phyloP scores from a whole-genome alignment of 139 green algal species.

The Diplosphaera chodatii region DNA sequence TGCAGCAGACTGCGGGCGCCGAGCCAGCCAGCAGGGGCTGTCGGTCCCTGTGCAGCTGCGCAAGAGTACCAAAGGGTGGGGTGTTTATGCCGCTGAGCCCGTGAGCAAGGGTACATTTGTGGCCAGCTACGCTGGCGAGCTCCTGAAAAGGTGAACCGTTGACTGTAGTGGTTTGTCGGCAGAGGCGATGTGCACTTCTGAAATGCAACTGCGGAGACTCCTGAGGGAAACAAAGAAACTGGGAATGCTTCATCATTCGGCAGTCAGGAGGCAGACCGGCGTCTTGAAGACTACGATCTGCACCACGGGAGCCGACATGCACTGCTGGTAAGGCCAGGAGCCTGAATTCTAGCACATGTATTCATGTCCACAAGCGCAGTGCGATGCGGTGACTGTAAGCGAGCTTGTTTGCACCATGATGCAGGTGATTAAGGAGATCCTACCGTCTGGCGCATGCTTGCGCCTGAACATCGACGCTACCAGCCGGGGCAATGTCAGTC shows the following conservation, averaged over 20 bases:
- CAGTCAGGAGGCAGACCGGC: not conserved
- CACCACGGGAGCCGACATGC: not conserved
- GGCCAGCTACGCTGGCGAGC: not conserved
- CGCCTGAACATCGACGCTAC: slow-evolving; percentile 64
- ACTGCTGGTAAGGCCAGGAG: not conserved
- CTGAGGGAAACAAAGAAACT: no score
- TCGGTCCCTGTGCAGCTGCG: not conserved
- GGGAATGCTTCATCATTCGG: no score
- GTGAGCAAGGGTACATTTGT: not conserved
- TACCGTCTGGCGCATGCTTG: slow-evolving; percentile 38
- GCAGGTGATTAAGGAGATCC: slow-evolving; percentile 43
- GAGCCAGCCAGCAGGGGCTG: not conserved
- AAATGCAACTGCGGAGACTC: no score
- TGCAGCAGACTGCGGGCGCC: not conserved
- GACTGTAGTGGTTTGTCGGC: no score
- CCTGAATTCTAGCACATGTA: no score
- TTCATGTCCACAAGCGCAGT: no score
- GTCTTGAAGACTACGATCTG: not conserved
- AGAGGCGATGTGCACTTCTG: no score
- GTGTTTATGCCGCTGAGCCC: not conserved
- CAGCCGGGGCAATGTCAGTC: slow-evolving; percentile 39
- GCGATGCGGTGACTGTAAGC: no score
- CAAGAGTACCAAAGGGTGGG: not conserved
- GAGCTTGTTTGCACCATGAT: no score
- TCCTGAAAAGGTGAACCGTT: not conserved